Evolutionary conservation across 768 basidiomycete genomes (phyloP).

Genomic region (Mycena alexandri): DNA sequence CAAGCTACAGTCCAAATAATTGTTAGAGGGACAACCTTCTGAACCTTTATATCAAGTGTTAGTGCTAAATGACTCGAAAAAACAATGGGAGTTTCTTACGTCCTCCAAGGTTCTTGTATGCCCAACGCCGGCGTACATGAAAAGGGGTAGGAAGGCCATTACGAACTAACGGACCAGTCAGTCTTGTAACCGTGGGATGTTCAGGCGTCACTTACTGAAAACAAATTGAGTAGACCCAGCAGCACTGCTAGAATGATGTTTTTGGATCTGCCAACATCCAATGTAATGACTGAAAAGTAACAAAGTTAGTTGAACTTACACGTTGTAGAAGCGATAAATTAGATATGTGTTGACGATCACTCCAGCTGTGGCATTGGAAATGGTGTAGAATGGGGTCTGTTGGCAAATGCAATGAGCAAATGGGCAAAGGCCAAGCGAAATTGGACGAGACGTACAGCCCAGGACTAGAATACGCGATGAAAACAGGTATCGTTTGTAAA

Average conservation of each 20-base stretch:
- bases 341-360: slow-evolving; percentile 20
- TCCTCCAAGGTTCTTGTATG: too few species aligned
- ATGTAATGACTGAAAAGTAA: neutral
- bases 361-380: too few species aligned
- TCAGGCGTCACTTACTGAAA: neutral
- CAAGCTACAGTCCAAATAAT: slow-evolving; percentile 1
- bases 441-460: too few species aligned
- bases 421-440: too few species aligned
- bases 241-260: neutral
- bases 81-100: too few species aligned
- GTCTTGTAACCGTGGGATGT: too few species aligned
- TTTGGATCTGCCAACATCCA: neutral
- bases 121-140: neutral
- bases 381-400: too few species aligned
- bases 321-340: slow-evolving; percentile 2
- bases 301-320: neutral
- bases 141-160: too few species aligned
- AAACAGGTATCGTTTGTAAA: too few species aligned
- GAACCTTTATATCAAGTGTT: neutral
- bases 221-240: neutral
- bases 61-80: too few species aligned
- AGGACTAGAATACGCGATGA: too few species aligned
- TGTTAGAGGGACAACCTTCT: neutral
- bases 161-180: neutral
- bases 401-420: too few species aligned